These are phyloP conservation scores for Cladosporium sp. DNA, from an alignment of 2,329 filamentous ascomycete species.

Conservation along the genomic window DNA sequence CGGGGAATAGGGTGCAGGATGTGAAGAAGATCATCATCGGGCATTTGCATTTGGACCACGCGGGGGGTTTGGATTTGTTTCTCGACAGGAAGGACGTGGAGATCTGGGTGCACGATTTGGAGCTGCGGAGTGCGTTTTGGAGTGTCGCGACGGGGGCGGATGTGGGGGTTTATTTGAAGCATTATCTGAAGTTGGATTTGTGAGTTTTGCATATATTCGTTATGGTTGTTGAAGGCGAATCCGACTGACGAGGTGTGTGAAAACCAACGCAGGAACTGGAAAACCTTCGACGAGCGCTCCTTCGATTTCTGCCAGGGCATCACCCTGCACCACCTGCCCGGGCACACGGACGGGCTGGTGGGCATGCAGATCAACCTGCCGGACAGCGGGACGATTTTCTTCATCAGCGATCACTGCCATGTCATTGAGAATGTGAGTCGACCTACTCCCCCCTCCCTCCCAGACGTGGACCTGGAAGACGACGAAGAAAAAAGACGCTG, in stretches of 20 bases:
- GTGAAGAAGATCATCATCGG: constrained; percentile 36
- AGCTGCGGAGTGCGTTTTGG: constrained; percentile 32
- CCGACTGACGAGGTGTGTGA: background rate
- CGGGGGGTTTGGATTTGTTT: constrained; percentile 32
- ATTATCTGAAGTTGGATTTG: constrained; percentile 32
- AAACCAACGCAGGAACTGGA: constrained; percentile 28
- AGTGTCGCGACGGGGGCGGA: constrained; percentile 33
- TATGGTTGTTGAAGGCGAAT: no score
- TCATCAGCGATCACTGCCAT: constrained; percentile 34
- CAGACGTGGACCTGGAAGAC: no score
- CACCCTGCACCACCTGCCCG: constrained; percentile 34
- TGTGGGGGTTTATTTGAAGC: constrained; percentile 32
- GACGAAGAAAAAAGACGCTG: constrained; percentile 2
- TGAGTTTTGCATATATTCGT: constrained; percentile 15
- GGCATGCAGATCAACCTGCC: constrained; percentile 35
- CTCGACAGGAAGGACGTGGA: constrained; percentile 32
- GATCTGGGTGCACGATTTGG: constrained; percentile 33
- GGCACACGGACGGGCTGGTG: constrained; percentile 34
- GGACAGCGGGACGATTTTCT: constrained; percentile 31
- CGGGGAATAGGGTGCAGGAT: constrained; percentile 32
- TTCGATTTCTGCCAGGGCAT: constrained; percentile 34
- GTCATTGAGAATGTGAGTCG: constrained; percentile 32
- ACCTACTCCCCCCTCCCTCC: background rate
- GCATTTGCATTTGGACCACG: constrained; percentile 35
- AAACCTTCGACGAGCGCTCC: constrained; percentile 33